phyloP scores from a whole-genome alignment of 345 rosid species.

The Aquilaria yunnanensis region DNA sequence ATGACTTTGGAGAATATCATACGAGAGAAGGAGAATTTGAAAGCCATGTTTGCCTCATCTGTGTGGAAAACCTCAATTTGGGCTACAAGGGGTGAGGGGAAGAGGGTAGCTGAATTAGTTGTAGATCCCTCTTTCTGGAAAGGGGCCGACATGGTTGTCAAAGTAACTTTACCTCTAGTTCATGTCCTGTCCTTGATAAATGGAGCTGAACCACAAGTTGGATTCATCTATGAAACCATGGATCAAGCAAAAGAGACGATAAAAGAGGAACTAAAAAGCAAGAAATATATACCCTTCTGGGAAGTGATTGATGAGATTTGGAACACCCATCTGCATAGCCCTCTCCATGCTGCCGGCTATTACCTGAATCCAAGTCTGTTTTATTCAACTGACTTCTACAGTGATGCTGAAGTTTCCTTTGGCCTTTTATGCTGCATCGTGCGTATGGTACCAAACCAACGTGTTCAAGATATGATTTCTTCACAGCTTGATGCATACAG shows the following conservation, averaged over 20 bases:
- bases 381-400: conserved; percentile 39
- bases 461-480: conserved; percentile 23
- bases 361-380: conserved; percentile 51
- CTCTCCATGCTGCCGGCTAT: conserved; percentile 67
- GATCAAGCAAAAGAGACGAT: conserved; percentile 55
- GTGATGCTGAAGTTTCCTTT: conserved; percentile 37
- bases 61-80: conserved; percentile 29
- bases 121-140: conserved; percentile 44
- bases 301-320: conserved; percentile 57
- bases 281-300: conserved; percentile 43
- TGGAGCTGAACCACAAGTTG: conserved; percentile 32
- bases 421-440: conserved; percentile 40
- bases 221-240: conserved; percentile 58
- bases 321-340: conserved; percentile 39
- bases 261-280: conserved; percentile 17
- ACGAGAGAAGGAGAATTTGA: conserved; percentile 31
- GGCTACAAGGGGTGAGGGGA: conserved; percentile 28
- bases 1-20: conserved; percentile 40
- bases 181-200: conserved; percentile 27
- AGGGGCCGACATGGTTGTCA: conserved; percentile 32
- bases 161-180: conserved; percentile 41
- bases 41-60: conserved; percentile 34
- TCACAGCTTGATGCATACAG: conserved; percentile 37
- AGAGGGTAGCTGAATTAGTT: conserved; percentile 24
- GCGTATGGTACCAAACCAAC: conserved; percentile 26